A percentile compares a stretch with the other conserved stretches of the same genome.
Conservation (phyloP, 2,329 filamentous ascomycete genomes). For the Beauveria medogensis region DNA sequence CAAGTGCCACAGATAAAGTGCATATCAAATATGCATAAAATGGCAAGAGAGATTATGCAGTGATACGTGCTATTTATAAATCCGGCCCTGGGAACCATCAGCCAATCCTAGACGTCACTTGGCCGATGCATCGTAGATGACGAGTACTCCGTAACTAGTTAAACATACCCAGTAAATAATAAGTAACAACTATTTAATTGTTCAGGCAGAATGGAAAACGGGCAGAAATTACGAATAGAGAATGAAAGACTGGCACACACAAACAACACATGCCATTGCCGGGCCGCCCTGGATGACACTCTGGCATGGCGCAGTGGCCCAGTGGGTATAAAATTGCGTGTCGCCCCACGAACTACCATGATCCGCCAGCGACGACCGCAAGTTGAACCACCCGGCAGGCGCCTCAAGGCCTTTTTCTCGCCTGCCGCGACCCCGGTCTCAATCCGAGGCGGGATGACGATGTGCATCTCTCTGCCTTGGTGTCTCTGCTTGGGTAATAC, state of each 20-base stretch:
- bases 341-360: neutral
- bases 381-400: neutral
- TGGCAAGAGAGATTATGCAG: too few species aligned
- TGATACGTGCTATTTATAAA: neutral
- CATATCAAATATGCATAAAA: too few species aligned
- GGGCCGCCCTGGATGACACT: neutral
- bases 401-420: neutral
- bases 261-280: neutral
- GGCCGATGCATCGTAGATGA: neutral
- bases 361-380: neutral
- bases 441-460: constrained; percentile 3
- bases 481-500: neutral
- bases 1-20: too few species aligned
- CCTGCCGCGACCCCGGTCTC: neutral
- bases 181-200: neutral
- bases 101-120: neutral
- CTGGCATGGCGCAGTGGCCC: neutral
- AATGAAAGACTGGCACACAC: neutral
- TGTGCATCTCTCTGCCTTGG: neutral
- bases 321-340: neutral
- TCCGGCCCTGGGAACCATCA: neutral
- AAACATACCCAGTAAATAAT: too few species aligned
- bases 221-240: neutral
- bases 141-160: too few species aligned
- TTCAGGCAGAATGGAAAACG: neutral